Base-by-base conservation (phyloP, 73 alveolate genomes). In the Loxodes magnus region DNA sequence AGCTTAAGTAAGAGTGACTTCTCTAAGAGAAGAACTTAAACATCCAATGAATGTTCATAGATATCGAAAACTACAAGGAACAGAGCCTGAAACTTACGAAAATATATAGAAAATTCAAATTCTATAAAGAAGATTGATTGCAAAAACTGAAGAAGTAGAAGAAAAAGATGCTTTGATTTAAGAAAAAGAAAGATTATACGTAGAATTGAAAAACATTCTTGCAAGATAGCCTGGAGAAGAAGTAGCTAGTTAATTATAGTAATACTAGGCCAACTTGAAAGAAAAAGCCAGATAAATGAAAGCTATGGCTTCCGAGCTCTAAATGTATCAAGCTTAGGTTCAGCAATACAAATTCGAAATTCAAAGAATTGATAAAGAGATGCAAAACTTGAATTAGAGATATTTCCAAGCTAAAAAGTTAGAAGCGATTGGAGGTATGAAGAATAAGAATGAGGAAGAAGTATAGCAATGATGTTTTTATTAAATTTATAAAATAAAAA, bases 211-310 rank as follows among this genome's bases (percentile, higher is more conserved):
- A 60, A 94, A 95, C 77, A 90, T 95, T 51, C 87, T 96, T 19
- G 95, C 99, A 16, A 79, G 98, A 84, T 94, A 95, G 71, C 90
- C 96, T 29, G 98, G 98, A 9, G 96, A 96, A 12, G 98, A 94
- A 71, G 97, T 95, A 49, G 98, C 94, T 10, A 96, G 93, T 51
- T 92, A 95, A 71, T 85, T 95, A 23, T 71, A 94, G 10, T 69
- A 72, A 28, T 95, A 90, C 82, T 88, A 94, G 67, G 96, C 86
- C 49, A 91, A 89, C 67, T 74, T 96, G 55, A 96, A 96, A 79
- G 99, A 96, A 50, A 83, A 92, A 52, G 68, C 98, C n/a, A 78
- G 73, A 35, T 81, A 91, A 52, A 77, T 91, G 73, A 88, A 90
- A 43, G 88, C 67, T 26, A 91, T 88, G 92, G 76, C 85, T 2